A percentile compares a stretch with the other conserved stretches of the same genome.
phyloP scores from a whole-genome alignment of 192 early-diverging fungal genomes.

The Coemansia sp. region DNA sequence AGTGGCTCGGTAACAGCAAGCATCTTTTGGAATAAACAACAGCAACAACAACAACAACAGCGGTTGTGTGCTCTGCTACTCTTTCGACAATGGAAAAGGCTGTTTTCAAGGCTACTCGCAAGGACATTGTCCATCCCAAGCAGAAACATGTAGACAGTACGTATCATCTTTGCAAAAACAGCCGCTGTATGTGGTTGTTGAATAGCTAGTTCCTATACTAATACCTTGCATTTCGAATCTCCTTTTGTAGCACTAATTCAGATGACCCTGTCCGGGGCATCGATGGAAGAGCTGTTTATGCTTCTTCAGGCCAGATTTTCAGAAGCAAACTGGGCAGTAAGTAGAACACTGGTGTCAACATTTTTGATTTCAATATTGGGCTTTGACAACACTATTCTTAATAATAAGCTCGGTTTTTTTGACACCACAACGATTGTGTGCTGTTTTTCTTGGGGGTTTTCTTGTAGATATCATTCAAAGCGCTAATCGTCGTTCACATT shows the following conservation, averaged over 20 bases:
- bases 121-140: conserved; percentile 56
- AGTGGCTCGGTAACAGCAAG: no score
- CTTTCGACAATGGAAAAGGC: conserved; percentile 54
- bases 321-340: conserved; percentile 57
- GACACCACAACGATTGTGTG: not conserved
- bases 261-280: conserved; percentile 49
- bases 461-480: conserved; percentile 54
- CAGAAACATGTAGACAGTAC: conserved; percentile 59
- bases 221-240: not conserved
- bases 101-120: conserved; percentile 56
- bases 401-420: not conserved
- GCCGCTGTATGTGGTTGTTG: not conserved
- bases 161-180: conserved; percentile 4
- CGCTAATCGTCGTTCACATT: conserved; percentile 56
- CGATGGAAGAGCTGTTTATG: conserved; percentile 56
- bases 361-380: no score
- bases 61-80: not conserved
- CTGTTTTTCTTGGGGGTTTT: not conserved
- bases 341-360: not conserved
- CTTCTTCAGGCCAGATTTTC: conserved; percentile 54
- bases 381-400: not conserved
- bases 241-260: conserved; percentile 51
- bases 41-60: not conserved
- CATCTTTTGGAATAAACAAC: not conserved
- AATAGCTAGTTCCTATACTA: not conserved